These are phyloP conservation scores for Dendrostoma leiphaemia DNA, from an alignment of 2,329 filamentous ascomycete genomes.

Conservation along the genomic window DNA sequence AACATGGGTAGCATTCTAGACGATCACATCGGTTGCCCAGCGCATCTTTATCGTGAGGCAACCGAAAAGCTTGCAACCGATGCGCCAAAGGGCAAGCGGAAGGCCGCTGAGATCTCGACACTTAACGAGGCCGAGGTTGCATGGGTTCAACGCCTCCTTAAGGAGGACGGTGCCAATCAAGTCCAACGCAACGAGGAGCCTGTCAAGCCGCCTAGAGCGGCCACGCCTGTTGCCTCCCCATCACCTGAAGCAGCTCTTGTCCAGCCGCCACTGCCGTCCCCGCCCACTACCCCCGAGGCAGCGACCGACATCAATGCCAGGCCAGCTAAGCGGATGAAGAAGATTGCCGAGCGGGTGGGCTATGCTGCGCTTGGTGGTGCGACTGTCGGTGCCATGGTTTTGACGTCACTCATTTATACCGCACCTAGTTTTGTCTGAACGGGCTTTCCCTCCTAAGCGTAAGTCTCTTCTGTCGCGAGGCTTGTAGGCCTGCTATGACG, in stretches of 20 bases:
- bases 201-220: neutral
- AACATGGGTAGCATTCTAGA: too few relatives aligned
- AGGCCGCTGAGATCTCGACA: conserved; percentile 14
- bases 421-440: conserved; percentile 32
- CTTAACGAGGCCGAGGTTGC: neutral
- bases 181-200: neutral
- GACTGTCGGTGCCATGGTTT: conserved; percentile 32
- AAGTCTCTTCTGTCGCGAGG: neutral
- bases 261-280: conserved; percentile 10
- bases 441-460: neutral
- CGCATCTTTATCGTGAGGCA: too few relatives aligned
- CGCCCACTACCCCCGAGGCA: conserved; percentile 1
- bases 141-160: conserved; percentile 1
- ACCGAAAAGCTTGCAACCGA: neutral
- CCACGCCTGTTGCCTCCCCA: neutral
- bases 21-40: too few relatives aligned
- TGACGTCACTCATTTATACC: conserved; percentile 37
- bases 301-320: conserved; percentile 4
- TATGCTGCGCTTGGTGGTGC: conserved; percentile 36
- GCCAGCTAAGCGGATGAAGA: conserved; percentile 28
- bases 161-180: neutral
- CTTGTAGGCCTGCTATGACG: neutral
- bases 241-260: neutral
- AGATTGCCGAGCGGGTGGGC: conserved; percentile 31
- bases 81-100: conserved; percentile 17